These are phyloP conservation scores for Micractinium conductrix DNA, from an alignment of 139 green algal genomes.

Conservation along the genomic window DNA sequence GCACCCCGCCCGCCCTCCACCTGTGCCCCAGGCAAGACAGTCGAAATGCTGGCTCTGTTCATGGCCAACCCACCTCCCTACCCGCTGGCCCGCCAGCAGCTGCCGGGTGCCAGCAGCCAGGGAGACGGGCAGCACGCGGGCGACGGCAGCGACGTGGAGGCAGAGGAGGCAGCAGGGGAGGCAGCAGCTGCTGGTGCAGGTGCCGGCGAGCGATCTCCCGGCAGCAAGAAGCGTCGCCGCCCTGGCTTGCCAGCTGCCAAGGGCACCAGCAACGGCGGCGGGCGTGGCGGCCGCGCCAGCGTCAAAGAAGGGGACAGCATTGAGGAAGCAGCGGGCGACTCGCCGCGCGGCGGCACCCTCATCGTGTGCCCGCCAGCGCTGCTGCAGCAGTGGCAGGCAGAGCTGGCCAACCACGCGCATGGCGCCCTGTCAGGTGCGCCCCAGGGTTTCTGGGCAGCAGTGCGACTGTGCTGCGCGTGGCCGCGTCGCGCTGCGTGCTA, in stretches of 20 bases:
- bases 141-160: not conserved
- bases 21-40: slow-evolving; percentile 51
- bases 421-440: no score
- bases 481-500: no score
- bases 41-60: slow-evolving; percentile 46
- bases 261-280: not conserved
- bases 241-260: not conserved
- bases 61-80: slow-evolving; percentile 56
- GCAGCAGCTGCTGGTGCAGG: not conserved
- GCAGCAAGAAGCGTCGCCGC: no score
- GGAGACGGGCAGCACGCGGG: not conserved
- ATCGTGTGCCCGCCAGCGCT: slow-evolving; percentile 72
- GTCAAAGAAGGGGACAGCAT: not conserved
- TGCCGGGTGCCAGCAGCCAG: not conserved
- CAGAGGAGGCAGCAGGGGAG: not conserved
- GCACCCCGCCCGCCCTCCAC: not conserved
- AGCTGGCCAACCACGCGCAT: slow-evolving; percentile 61
- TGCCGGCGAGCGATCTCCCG: not conserved
- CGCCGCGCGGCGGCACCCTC: slow-evolving; percentile 58
- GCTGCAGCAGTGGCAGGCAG: slow-evolving; percentile 73
- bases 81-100: not conserved
- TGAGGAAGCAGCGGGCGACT: not conserved
- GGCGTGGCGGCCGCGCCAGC: not conserved
- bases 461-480: no score
- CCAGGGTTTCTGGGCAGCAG: no score